Conservation (phyloP, 306 rosid genomes). For the Cucurbita ficifolia region DNA sequence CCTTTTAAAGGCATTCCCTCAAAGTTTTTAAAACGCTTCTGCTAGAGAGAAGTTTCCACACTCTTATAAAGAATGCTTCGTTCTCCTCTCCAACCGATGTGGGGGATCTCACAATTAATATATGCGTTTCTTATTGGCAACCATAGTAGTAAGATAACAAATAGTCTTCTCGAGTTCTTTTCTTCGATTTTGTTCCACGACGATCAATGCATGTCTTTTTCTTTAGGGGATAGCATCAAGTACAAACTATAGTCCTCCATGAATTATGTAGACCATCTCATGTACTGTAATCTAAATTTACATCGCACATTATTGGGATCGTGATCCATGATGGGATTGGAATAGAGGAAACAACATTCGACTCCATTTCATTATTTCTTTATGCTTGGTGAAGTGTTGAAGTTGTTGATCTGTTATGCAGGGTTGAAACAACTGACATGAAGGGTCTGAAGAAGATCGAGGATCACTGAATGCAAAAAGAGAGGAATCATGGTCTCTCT, state of each 20-base stretch:
- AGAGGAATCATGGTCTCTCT: not conserved
- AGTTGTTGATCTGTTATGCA: slow-evolving; percentile 21
- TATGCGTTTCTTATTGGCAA: not conserved
- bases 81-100: too few species aligned
- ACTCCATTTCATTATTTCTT: not conserved
- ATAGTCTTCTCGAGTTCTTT: not conserved
- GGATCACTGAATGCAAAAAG: slow-evolving; percentile 24
- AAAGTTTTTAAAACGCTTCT: too few species aligned
- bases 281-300: not conserved
- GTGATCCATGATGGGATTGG: not conserved
- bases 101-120: too few species aligned
- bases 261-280: not conserved
- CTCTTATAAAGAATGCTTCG: too few species aligned
- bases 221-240: too few species aligned
- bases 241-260: not conserved
- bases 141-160: not conserved
- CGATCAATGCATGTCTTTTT: too few species aligned
- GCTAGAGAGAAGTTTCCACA: too few species aligned
- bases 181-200: too few species aligned
- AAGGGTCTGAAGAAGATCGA: slow-evolving; percentile 96
- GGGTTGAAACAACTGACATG: slow-evolving; percentile 97
- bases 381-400: not conserved
- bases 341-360: not conserved
- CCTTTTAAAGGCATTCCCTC: too few species aligned
- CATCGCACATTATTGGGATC: not conserved